phyloP scores from a whole-genome alignment of 106 monocot genomes.

The Dioscorea zingiberensis region DNA sequence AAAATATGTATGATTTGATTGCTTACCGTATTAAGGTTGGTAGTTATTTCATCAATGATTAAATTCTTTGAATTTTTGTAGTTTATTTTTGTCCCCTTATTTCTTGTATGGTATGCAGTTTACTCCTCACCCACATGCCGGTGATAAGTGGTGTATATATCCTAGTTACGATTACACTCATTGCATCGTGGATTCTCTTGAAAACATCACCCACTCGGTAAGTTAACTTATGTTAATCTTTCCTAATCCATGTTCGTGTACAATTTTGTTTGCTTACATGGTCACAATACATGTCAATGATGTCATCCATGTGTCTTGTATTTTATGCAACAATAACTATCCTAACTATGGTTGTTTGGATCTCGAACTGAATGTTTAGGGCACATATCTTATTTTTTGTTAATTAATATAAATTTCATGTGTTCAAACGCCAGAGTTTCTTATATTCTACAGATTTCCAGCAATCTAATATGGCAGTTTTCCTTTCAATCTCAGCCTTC shows the following conservation, averaged over 20 bases:
- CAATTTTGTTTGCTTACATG: not conserved
- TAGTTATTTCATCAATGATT: not conserved
- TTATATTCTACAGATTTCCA: too few species aligned
- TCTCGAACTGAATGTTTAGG: too few species aligned
- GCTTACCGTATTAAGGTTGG: conserved; percentile 96
- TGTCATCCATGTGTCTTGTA: too few species aligned
- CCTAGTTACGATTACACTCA: conserved; percentile 98
- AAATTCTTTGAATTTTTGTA: conserved; percentile 1
- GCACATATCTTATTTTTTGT: too few species aligned
- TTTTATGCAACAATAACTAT: too few species aligned
- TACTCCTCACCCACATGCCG: conserved; percentile 92
- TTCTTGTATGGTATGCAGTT: conserved; percentile 47
- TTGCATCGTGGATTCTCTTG: conserved; percentile 98
- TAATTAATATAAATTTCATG: too few species aligned
- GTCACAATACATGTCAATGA: not conserved
- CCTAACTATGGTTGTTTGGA: too few species aligned
- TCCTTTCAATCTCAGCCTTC: too few species aligned
- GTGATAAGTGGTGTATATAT: conserved; percentile 98
- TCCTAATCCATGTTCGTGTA: not conserved
- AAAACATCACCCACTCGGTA: conserved; percentile 96
- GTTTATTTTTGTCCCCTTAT: not conserved
- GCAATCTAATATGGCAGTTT: too few species aligned
- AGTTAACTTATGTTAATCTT: conserved; percentile 12
- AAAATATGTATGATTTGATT: conserved; percentile 98
- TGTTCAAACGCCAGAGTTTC: too few species aligned